phyloP scores from a whole-genome alignment of 1,139 yeast species.

The Candida frijolesensis region DNA sequence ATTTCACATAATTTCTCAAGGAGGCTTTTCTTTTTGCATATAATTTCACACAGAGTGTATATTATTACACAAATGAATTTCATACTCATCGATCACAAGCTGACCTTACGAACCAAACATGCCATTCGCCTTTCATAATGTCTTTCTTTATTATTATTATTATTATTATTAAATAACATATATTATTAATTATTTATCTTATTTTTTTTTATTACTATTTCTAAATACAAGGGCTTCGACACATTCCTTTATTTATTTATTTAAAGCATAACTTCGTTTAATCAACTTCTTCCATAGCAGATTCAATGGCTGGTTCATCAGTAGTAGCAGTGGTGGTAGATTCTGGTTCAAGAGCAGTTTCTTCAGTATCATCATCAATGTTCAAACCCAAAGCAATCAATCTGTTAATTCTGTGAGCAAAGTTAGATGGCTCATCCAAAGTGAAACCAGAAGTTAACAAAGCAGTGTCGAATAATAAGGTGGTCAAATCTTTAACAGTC shows the following conservation, averaged over 20 bases:
- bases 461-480: constrained; percentile 96
- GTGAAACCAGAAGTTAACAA: constrained; percentile 98
- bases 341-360: constrained; percentile 45
- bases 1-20: too few relatives aligned
- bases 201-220: background rate
- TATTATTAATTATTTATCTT: background rate
- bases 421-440: constrained; percentile 96
- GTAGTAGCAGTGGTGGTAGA: constrained; percentile 57
- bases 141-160: too few relatives aligned
- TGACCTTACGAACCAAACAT: too few relatives aligned
- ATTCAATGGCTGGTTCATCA: constrained; percentile 74
- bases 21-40: too few relatives aligned
- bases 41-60: too few relatives aligned
- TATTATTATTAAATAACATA: background rate
- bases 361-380: constrained; percentile 86
- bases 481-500: constrained; percentile 97
- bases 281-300: constrained; percentile 99
- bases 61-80: too few relatives aligned
- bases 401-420: constrained; percentile 97
- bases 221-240: constrained; percentile 4
- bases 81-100: too few relatives aligned
- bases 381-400: constrained; percentile 96
- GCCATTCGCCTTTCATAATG: too few relatives aligned
- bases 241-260: background rate
- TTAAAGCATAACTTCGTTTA: constrained; percentile 33